Evolutionary conservation across 2,329 filamentous ascomycete genomes (phyloP).

Genomic region (Diaporthe sp.): DNA sequence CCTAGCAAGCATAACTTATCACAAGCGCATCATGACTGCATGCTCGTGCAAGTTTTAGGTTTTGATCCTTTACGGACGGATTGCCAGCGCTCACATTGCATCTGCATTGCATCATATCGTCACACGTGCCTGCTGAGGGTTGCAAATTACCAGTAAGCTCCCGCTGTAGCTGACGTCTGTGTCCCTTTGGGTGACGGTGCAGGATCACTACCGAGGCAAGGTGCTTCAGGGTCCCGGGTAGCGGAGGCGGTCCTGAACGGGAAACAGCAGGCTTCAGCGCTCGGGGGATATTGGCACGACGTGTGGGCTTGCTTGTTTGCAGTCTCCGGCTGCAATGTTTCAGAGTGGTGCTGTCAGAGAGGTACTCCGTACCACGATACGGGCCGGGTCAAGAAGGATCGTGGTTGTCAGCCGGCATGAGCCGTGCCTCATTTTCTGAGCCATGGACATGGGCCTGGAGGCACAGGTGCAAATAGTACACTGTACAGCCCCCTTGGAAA

Average conservation of each 20-base stretch:
- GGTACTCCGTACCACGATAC: constrained; percentile 5
- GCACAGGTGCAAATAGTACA: constrained; percentile 2
- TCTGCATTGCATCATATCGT: constrained; percentile 32
- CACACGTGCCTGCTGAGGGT: constrained; percentile 22
- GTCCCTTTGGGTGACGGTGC: neutral
- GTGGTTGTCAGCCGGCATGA: constrained; percentile 24
- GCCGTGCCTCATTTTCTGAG: constrained; percentile 1
- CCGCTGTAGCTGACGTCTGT: neutral
- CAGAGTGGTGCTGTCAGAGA: constrained; percentile 16
- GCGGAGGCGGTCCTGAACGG: neutral
- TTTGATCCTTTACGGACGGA: neutral
- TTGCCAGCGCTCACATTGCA: constrained; percentile 12
- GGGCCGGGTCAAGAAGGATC: constrained; percentile 12
- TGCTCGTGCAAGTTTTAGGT: neutral
- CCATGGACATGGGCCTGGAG: neutral
- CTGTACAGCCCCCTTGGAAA: constrained; percentile 27
- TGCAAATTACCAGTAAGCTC: constrained; percentile 6
- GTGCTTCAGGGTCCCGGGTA: neutral
- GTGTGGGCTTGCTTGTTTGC: constrained; percentile 21
- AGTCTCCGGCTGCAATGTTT: constrained; percentile 11
- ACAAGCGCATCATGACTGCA: constrained; percentile 6
- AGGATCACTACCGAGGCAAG: neutral
- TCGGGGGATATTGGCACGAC: neutral
- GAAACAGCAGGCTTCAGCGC: constrained; percentile 5
- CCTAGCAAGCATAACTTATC: constrained; percentile 5